phyloP scores from a whole-genome alignment of 2,329 filamentous ascomycete species.

The Exophiala sp. region DNA sequence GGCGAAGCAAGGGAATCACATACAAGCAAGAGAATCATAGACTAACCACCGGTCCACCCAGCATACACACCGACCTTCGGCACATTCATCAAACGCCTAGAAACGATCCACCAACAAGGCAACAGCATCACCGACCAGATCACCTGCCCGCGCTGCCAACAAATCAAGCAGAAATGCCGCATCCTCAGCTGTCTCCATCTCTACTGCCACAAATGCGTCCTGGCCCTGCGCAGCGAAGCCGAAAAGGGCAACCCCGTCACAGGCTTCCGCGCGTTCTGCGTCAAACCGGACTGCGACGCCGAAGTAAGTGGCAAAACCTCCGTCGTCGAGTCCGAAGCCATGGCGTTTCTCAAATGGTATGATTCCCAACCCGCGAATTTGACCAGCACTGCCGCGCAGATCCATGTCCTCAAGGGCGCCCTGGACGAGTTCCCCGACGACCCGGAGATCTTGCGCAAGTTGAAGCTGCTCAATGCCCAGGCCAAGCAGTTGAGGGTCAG shows the following conservation, averaged over 20 bases:
- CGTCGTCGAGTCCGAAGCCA: constrained; percentile 17
- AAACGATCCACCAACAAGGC: constrained; percentile 10
- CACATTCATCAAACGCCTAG: constrained; percentile 11
- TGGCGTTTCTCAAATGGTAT: constrained; percentile 22
- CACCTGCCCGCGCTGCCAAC: constrained; percentile 14
- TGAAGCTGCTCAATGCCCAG: background rate
- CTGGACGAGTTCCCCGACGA: constrained; percentile 14
- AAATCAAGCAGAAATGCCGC: constrained; percentile 15
- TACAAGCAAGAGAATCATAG: too few relatives aligned
- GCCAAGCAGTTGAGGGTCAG: background rate
- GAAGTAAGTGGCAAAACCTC: constrained; percentile 20
- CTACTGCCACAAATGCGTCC: constrained; percentile 23
- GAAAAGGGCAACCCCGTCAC: constrained; percentile 9
- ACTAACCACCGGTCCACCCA: too few relatives aligned
- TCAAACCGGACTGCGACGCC: constrained; percentile 11
- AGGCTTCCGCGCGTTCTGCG: constrained; percentile 19
- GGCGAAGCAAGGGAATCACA: too few relatives aligned
- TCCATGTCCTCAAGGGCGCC: constrained; percentile 12
- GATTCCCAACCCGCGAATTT: constrained; percentile 13
- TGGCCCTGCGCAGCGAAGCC: constrained; percentile 13
- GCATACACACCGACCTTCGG: constrained; percentile 13
- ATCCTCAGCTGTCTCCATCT: constrained; percentile 22
- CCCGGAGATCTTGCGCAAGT: constrained; percentile 12
- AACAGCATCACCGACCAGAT: constrained; percentile 10
- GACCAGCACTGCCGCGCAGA: constrained; percentile 1